phyloP scores from a whole-genome alignment of 1,284 basidiomycete genomes.

The Sanghuangporus sanghuang region DNA sequence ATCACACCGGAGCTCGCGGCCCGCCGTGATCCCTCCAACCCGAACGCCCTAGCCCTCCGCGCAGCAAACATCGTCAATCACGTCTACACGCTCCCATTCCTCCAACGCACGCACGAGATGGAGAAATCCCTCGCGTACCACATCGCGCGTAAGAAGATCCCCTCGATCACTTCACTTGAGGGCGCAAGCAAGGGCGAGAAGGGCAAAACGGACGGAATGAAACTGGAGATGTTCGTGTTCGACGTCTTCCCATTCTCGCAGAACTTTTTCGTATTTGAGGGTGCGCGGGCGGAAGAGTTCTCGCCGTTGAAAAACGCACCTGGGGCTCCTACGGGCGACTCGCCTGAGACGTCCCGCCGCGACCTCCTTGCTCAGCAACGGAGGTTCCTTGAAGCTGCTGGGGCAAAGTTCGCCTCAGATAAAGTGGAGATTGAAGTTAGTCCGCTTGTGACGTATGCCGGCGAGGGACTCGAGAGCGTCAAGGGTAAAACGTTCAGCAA shows the following conservation, averaged over 20 bases:
- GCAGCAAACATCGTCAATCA: slow-evolving; percentile 99
- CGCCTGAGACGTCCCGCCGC: slow-evolving; percentile 83
- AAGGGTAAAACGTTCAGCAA: slow-evolving; percentile 75
- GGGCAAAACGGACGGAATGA: slow-evolving; percentile 94
- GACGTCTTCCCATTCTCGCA: slow-evolving; percentile 96
- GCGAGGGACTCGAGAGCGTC: slow-evolving; percentile 82
- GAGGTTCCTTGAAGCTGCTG: slow-evolving; percentile 78
- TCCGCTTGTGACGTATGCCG: slow-evolving; percentile 85
- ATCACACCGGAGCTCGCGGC: slow-evolving; percentile 86
- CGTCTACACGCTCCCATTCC: slow-evolving; percentile 90
- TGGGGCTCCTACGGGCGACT: slow-evolving; percentile 82
- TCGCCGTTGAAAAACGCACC: slow-evolving; percentile 97
- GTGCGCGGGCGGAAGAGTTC: slow-evolving; percentile 87
- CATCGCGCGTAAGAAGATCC: slow-evolving; percentile 97
- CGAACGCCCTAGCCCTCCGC: slow-evolving; percentile 82
- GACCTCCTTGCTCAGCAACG: slow-evolving; percentile 91
- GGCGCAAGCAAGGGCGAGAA: slow-evolving; percentile 71
- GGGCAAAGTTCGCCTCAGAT: slow-evolving; percentile 59
- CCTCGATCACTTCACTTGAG: slow-evolving; percentile 67
- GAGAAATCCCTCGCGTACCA: slow-evolving; percentile 93
- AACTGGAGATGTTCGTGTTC: slow-evolving; percentile 98
- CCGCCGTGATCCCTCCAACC: slow-evolving; percentile 53
- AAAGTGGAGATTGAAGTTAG: slow-evolving; percentile 86
- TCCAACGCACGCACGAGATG: slow-evolving; percentile 77
- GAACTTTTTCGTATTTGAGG: slow-evolving; percentile 85